phyloP scores from a whole-genome alignment of 257 asterid species.

The Primulina eburnea region DNA sequence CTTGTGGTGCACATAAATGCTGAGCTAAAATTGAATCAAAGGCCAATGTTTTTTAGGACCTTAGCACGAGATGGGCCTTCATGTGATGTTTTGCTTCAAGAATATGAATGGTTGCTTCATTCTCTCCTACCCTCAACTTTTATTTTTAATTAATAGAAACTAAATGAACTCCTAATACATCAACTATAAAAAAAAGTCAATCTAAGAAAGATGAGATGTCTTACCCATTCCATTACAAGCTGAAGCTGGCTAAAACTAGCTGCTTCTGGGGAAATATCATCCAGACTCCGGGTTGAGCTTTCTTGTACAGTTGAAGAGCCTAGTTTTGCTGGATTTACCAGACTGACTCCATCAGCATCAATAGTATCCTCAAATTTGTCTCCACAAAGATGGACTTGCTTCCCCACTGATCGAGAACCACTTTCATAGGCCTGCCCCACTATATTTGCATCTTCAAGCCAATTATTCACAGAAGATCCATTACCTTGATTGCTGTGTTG shows the following conservation, averaged over 20 bases:
- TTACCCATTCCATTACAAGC: conserved; percentile 76
- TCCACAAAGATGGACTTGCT: conserved; percentile 31
- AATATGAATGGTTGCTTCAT: not conserved
- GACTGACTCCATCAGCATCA: conserved; percentile 37
- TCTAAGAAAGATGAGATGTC: conserved; percentile 1
- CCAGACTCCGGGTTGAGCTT: conserved; percentile 42
- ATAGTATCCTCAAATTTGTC: conserved; percentile 36
- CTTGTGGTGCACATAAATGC: not conserved
- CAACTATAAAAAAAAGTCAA: not conserved
- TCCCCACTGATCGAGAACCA: conserved; percentile 32
- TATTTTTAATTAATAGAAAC: not conserved
- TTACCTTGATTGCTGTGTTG: conserved; percentile 26
- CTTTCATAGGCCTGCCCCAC: conserved; percentile 34
- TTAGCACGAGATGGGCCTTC: not conserved
- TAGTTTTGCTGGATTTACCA: conserved; percentile 40
- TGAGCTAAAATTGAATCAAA: not conserved
- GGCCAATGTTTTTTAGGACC: not conserved
- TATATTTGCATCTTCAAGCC: conserved; percentile 21
- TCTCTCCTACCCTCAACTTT: not conserved
- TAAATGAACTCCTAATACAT: not conserved
- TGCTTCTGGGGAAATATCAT: conserved; percentile 58
- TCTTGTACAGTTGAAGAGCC: conserved; percentile 51
- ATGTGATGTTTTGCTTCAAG: not conserved
- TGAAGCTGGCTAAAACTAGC: conserved; percentile 75
- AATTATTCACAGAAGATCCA: conserved; percentile 23